Evolutionary conservation across 2,329 filamentous ascomycete genomes (phyloP), one percentile per base, ranked within the genome.

Genomic region (Colletotrichum theobromicola): DNA sequence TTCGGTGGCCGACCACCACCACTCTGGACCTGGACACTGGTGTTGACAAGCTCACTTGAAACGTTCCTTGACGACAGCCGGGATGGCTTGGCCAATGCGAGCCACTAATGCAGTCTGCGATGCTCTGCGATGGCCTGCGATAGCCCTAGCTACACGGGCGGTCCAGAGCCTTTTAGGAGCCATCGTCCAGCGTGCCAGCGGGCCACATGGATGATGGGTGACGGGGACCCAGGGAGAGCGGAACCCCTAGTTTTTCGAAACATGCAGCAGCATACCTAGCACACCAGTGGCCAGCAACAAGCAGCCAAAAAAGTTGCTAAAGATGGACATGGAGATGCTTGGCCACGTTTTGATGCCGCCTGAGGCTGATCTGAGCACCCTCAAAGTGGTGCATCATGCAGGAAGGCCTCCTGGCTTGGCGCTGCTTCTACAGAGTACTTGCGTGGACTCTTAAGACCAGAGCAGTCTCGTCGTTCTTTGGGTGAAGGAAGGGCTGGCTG

Each of bases 251-350:
- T 32, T 71, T 50, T 66, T 74, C 72, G 67, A 74, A 74, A 72
- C 72, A 66, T 66, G 67, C 72, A 50, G 53, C 62, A 62, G 61
- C 70, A 35, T 35, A 37, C 34, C 15, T 37, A 15, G 34, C 34
- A 8, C 4, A 57, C 26, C 15, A 70, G 42, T 42, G 50, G 42
- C 60, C 61, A 74, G 26, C 37, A 60, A 24, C 66, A 70, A 42
- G n/a, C 26, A 30, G 62, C 24, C 55, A 30, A 24, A 16, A 35
- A 42, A 26, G 72, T 67, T 75, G 63, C 72, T 72, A 75, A 67
- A 75, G 68, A 67, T 74, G 72, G 72, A 63, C 55, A 58, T 74
- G 68, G 57, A 66, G 72, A 74, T 72, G 55, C 72, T 74, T 74
- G 72, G 72, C 68, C 68, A 72, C 42, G 72, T 74, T 74, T 74